Evolutionary conservation across 1,284 basidiomycete species (phyloP).

Genomic region (Moniliophthora roreri): DNA sequence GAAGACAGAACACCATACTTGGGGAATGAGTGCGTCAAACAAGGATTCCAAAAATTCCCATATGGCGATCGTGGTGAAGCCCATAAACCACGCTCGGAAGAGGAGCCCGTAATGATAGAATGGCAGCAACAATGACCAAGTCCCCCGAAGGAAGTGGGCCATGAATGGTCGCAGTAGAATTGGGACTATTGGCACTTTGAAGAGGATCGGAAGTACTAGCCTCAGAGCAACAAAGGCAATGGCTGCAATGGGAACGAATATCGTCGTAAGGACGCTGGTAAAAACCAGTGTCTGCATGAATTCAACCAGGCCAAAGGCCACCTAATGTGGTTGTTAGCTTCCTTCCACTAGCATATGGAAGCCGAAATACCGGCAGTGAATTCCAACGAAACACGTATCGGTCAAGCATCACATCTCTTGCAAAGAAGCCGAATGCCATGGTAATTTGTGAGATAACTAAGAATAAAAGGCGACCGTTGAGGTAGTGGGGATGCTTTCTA

Average conservation of each 20-base stretch:
- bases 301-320: constrained; percentile 26
- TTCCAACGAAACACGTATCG: constrained; percentile 54
- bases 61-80: constrained; percentile 44
- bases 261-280: constrained; percentile 36
- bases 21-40: constrained; percentile 53
- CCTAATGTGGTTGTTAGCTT: constrained; percentile 6
- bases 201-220: constrained; percentile 48
- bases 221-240: constrained; percentile 45
- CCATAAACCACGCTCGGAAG: constrained; percentile 47
- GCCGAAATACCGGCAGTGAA: constrained; percentile 12
- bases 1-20: constrained; percentile 21
- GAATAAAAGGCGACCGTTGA: constrained; percentile 65
- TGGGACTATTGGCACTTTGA: constrained; percentile 50
- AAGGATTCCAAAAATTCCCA: constrained; percentile 65
- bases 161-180: constrained; percentile 55
- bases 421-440: constrained; percentile 42
- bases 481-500: constrained; percentile 70
- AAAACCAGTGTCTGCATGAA: constrained; percentile 37
- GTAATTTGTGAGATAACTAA: constrained; percentile 51
- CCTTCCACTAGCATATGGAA: constrained; percentile 4
- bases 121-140: constrained; percentile 53
- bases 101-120: constrained; percentile 45
- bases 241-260: constrained; percentile 38
- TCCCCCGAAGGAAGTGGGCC: constrained; percentile 59
- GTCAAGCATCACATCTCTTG: constrained; percentile 59